Evolutionary conservation across 2,329 filamentous ascomycete species (phyloP).

Genomic region (Monilinia vaccinii-corymbosi): DNA sequence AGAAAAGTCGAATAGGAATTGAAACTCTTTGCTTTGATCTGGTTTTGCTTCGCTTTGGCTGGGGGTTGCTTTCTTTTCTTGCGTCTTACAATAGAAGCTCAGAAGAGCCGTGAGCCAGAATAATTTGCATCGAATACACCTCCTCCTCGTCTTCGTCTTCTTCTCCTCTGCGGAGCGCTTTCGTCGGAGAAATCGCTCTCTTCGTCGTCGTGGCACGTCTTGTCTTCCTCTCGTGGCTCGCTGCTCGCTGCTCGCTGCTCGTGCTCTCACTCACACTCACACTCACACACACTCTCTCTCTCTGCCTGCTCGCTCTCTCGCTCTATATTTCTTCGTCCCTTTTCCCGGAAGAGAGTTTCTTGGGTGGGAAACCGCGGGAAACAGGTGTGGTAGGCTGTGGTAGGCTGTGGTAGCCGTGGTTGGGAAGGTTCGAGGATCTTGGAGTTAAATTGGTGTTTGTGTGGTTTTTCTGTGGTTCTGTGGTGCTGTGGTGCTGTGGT

Average conservation of each 20-base stretch:
- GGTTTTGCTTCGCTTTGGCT: neutral
- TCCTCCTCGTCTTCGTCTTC: neutral
- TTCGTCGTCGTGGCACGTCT: neutral
- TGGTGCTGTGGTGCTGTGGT: neutral
- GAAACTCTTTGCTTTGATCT: neutral
- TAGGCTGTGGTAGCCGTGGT: constrained; percentile 2
- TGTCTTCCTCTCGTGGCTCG: neutral
- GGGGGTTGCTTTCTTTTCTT: neutral
- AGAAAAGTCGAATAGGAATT: neutral
- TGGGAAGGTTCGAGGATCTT: constrained; percentile 8
- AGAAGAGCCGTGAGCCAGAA: constrained; percentile 9
- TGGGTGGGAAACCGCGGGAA: constrained; percentile 5
- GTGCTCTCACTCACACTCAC: neutral
- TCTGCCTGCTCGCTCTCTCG: neutral
- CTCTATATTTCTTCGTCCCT: neutral
- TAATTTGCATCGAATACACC: constrained; percentile 9
- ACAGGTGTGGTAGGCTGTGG: constrained; percentile 1
- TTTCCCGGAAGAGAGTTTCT: neutral
- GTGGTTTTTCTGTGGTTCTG: neutral
- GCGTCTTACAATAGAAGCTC: constrained; percentile 1
- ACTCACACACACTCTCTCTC: neutral
- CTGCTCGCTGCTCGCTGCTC: neutral
- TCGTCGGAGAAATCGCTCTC: neutral
- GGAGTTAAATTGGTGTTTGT: neutral
- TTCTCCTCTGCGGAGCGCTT: neutral